Conservation (phyloP, 805 yeast species). For the Ogataea philodendri region DNA sequence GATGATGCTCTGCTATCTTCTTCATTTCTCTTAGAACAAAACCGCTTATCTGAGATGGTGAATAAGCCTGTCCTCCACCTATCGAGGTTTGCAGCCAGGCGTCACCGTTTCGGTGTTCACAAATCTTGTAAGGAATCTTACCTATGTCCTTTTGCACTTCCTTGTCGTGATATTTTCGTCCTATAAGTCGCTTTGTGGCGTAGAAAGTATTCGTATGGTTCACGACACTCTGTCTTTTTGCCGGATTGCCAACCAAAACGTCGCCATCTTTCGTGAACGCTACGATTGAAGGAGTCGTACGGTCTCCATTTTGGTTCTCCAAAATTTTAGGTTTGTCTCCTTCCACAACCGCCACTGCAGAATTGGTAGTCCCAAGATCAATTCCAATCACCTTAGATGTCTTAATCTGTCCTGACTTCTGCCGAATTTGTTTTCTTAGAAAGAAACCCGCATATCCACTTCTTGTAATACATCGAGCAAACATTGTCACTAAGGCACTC, state of each 20-base stretch:
- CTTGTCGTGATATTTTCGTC: conserved; percentile 83
- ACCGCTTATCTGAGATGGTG: conserved; percentile 96
- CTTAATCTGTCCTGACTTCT: not conserved
- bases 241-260: conserved; percentile 90
- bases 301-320: conserved; percentile 74
- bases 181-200: conserved; percentile 93
- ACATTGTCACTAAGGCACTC: too few relatives aligned
- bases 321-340: conserved; percentile 73
- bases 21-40: conserved; percentile 91
- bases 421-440: not conserved
- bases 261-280: conserved; percentile 88
- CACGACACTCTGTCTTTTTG: conserved; percentile 93
- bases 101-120: conserved; percentile 88
- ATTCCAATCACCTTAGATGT: conserved; percentile 68
- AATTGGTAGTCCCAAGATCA: conserved; percentile 86
- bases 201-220: conserved; percentile 92
- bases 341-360: conserved; percentile 85
- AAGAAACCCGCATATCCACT: too few relatives aligned
- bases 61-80: conserved; percentile 72
- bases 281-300: conserved; percentile 91
- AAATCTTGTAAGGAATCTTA: conserved; percentile 87
- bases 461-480: too few relatives aligned
- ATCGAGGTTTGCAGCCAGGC: conserved; percentile 84
- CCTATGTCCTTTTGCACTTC: conserved; percentile 89
- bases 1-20: conserved; percentile 84